Evolutionary conservation across 805 yeast species (phyloP), one percentile per base, ranked within the genome.

Genomic region (Hemisphaericaspora nanyangensis): DNA sequence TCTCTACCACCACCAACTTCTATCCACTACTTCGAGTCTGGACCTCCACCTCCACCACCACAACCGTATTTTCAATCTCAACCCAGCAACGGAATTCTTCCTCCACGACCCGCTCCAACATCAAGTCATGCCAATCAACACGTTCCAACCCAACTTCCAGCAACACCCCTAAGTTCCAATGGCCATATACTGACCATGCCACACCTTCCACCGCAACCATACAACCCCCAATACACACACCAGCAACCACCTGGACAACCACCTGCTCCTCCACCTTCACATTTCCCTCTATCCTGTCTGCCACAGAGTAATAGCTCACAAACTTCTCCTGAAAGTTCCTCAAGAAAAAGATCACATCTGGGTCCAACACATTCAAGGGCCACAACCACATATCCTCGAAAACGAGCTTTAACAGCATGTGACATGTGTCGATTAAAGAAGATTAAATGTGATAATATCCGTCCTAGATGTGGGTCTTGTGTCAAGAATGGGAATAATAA

Each of bases 401-500:
- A 54, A 38, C 37, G 68, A 36, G 65, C 66, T 1, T 44, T 60
- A n/a, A 62, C 70, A 0, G 70, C 70, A 1, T 64, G 70, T 46
- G 68, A 62, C 42, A 53, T 58, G 6, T 64, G 70, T 40, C 48
- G 70, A 32, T 39, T 55, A 18, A 61, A 61, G 40, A 64, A 64
- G 39, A 58, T 61, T 39, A 61, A 60, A 42, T 64, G 70, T 48
- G 70, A 64, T 43, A 64, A 64, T 38, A 42, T 48, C 24, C 45
- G 65, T 22, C 70, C 70, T 1, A 40, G 54, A 25, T 64, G 69
- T 39, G 63, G 69, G 8, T 47, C 64, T 13, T 64, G 70, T 45
- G 45, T 42, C 7, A 58, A 54, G 33, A 57, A 49, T 43, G 63
- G 61, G 15, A 51, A 45, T 40, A 7, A 34, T 10, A 43, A 40